phyloP scores from a whole-genome alignment of 352 stramenopile species.

The Pythium phragmiticola region DNA sequence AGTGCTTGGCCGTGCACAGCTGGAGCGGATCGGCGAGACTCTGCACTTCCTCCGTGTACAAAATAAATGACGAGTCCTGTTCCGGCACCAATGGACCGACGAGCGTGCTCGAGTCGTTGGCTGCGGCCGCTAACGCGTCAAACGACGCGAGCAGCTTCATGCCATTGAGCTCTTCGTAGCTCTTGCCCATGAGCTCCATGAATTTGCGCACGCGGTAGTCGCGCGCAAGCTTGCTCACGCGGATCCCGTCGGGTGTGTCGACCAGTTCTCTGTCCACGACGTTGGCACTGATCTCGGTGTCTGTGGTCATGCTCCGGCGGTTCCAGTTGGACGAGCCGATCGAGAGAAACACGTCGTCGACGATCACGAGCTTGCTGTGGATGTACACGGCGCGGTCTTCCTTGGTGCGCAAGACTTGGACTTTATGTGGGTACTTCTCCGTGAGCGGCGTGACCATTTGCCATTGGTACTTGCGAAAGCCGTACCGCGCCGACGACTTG shows the following conservation, averaged over 20 bases:
- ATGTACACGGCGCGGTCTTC: conserved; percentile 21
- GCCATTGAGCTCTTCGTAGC: conserved; percentile 33
- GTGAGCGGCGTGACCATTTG: conserved; percentile 30
- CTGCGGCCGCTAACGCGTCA: conserved; percentile 16
- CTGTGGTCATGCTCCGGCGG: conserved; percentile 37
- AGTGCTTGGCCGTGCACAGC: background rate
- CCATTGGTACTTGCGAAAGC: conserved; percentile 39
- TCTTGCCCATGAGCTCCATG: conserved; percentile 40
- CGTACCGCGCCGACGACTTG: conserved; percentile 21
- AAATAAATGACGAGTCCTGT: conserved; percentile 9
- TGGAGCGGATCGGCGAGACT: conserved; percentile 6
- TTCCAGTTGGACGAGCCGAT: conserved; percentile 39
- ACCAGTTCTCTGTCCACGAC: conserved; percentile 23
- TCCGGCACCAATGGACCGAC: conserved; percentile 3
- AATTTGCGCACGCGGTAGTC: conserved; percentile 63
- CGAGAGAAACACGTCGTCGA: conserved; percentile 34
- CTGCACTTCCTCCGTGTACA: conserved; percentile 12
- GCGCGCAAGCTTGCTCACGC: conserved; percentile 38
- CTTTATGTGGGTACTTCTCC: conserved; percentile 43
- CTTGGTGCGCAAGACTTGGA: conserved; percentile 30
- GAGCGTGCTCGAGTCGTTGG: background rate
- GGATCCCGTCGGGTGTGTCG: conserved; percentile 33
- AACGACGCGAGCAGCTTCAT: conserved; percentile 46
- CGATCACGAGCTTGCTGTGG: conserved; percentile 25
- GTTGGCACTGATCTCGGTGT: conserved; percentile 32